Evolutionary conservation across 805 yeast species (phyloP), one percentile per base, ranked within the genome.

Genomic region (Ogataea salicorniae): DNA sequence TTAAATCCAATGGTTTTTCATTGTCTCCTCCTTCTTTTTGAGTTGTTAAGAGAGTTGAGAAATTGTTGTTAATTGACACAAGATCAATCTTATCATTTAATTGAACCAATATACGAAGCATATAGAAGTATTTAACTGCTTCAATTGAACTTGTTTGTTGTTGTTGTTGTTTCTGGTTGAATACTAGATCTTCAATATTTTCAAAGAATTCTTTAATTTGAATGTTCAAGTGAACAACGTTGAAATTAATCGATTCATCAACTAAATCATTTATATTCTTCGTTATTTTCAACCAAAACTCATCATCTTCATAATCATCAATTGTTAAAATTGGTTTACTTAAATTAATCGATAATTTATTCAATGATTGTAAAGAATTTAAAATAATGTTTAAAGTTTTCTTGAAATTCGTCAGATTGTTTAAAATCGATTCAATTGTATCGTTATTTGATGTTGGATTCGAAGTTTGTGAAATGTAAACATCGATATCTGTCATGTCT

Each of bases 291-390:
- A 36, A 16, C 72, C 72, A 68, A 42, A 62, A 64, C 16, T 48
- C 56, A 18, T 62, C 64, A 48, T 67, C 57, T 39, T 67, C 71
- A 34, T 52, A 48, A 43, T 67, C 71, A 51, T 68, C 72, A 39
- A 67, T 58, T n/a, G 71, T 62, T 37, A 68, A 46, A 2, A 64
- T 51, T 20, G 69, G 71, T 41, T 62, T 65, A 2, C 43, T 43
- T 35, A 68, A 39, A 3, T 52, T 46, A 1, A 34, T 37, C 2
- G 62, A 48, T 18, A 63, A 47, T 8, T 48, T 50, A 3, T 52
- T 46, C 7, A 67, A 36, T 4, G 54, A 49, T 17, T 49, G 57
- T 6, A 64, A 41, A 5, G 67, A 54, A 1, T 43, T 44, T 9
- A 59, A 34, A 15, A 53, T 43, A 4, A 43, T 22, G 6, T 39